A percentile compares a stretch with the other conserved stretches of the same genome.
These are phyloP conservation scores for Luzula sylvatica DNA, from an alignment of 176 grass and related monocot genomes.

Conservation along the genomic window DNA sequence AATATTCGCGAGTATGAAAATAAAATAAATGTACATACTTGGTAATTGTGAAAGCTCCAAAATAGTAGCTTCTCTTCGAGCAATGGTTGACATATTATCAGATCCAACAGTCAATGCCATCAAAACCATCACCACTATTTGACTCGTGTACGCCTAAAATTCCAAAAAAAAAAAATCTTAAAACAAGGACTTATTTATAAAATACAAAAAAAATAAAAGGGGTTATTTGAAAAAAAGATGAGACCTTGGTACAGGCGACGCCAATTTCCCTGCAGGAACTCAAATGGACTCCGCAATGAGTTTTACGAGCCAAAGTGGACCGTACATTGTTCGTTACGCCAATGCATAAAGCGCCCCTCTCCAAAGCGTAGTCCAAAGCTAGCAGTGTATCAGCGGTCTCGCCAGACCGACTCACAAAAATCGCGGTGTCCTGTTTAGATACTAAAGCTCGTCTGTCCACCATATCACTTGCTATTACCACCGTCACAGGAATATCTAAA, in stretches of 20 bases:
- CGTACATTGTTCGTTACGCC: conserved; percentile 72
- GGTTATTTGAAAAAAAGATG: too few relatives aligned
- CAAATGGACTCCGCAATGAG: conserved; percentile 72
- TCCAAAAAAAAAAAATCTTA: neutral
- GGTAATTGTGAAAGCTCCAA: conserved; percentile 39
- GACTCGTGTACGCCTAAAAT: conserved; percentile 70
- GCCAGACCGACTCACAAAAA: conserved; percentile 86
- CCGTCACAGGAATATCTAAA: conserved; percentile 72
- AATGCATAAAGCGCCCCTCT: conserved; percentile 69
- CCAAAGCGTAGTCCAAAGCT: conserved; percentile 73
- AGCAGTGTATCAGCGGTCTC: conserved; percentile 81
- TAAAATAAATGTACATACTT: conserved; percentile 26
- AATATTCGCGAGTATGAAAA: neutral
- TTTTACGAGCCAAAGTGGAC: conserved; percentile 63
- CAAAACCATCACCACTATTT: conserved; percentile 83
- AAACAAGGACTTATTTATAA: neutral
- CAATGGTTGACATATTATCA: conserved; percentile 66
- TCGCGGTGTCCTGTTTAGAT: conserved; percentile 52
- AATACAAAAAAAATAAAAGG: neutral
- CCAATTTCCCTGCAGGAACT: conserved; percentile 78
- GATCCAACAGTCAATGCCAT: conserved; percentile 76
- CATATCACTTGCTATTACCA: conserved; percentile 70
- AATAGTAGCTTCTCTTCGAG: conserved; percentile 47
- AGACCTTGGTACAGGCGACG: conserved; percentile 63
- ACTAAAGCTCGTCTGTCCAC: conserved; percentile 63